Evolutionary conservation across 2,329 filamentous ascomycete genomes (phyloP), one percentile per base, ranked within the genome.

Genomic region (Nemania sp.): DNA sequence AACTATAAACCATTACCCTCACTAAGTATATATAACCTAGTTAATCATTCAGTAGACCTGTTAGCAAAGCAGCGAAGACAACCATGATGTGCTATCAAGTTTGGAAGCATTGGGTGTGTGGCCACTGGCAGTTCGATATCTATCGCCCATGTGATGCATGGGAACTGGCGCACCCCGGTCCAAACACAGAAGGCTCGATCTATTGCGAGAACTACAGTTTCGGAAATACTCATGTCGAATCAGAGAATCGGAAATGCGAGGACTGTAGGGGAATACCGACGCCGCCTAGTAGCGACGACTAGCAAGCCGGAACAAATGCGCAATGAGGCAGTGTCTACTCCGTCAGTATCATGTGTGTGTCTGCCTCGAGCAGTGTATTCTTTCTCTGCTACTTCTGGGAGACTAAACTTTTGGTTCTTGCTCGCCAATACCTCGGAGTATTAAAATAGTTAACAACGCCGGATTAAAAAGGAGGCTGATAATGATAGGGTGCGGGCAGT

Each of bases 111-210:
- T 64, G 55, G 45, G 45, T 4, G 13, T 64, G 54, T 10, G 62
- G 45, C 5, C 47, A 47, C 47, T 53, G 45, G 26, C 43, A 47
- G 35, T 59, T 45, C 54, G n/a, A 20, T 10, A 64, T 53, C 18
- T 59, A 59, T 53, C 47, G 59, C 51, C 54, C 62, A 1, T 59
- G 54, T 45, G 62, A 64, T 38, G 62, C 52, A 35, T 64, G 62
- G 62, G 59, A 54, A 35, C 54, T 58, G 35, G 10, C 45, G 53
- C 22, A 64, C 20, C 62, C 62, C 18, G 32, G 32, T 27, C 7
- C 53, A 58, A 64, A 64, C 62, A 27, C 58, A 18, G 29, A 45
- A 53, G 62, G 62, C 45, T 64, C 62, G 10, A 13, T 0, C 43
- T 1, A 53, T 53, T 64, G 62, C 41, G 53, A 51, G 5, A 64